Evolutionary conservation across 257 asterid species (phyloP), one percentile per base, ranked within the genome.

Genomic region (Perilla frutescens): DNA sequence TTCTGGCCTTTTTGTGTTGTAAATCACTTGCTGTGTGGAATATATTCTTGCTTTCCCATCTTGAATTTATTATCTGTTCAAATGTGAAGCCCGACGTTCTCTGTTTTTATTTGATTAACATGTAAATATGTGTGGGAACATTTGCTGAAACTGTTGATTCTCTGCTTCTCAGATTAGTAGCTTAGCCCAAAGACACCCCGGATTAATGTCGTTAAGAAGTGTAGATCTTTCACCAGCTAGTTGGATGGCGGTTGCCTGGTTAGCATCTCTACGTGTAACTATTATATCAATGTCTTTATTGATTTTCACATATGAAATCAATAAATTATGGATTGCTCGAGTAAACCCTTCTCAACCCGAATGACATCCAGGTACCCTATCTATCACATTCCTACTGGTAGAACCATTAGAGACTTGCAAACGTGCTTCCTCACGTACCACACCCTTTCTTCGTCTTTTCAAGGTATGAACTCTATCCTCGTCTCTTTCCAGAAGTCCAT

Each of bases 171-270:
- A 91, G 97, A 80, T 91, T 41, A 68, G 69, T 76, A 81, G 79
- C 69, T 79, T 91, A 69, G 66, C 85, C 11, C 83, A 80, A 82
- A 80, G 78, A 58, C 73, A 87, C 81, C 94, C 91, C 1, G 90
- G 92, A 56, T 85, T 92, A 34, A 50, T 80, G 86, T 77, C 94
- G 5, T 75, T 92, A 76, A 87, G 84, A 82, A 92, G 89, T 66
- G 90, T 87, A 4, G 96, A 90, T 71, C 88, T 92, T 70, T 90
- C 96, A 50, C 96, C 98, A 0, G 96, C 98, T 29, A 88, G 96
- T 83, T 92, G 98, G 98, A 85, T 92, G 92, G 92, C 98, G 0
- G 78, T 90, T 60, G 91, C 92, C 43, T 92, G 98, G 98, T 91
- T 80, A 44, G 84, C 66, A 63, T 66, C 68, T 73, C 67, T 9